These are phyloP conservation scores for Podila epicladia DNA, from an alignment of 192 early-diverging fungal species.

Conservation along the genomic window DNA sequence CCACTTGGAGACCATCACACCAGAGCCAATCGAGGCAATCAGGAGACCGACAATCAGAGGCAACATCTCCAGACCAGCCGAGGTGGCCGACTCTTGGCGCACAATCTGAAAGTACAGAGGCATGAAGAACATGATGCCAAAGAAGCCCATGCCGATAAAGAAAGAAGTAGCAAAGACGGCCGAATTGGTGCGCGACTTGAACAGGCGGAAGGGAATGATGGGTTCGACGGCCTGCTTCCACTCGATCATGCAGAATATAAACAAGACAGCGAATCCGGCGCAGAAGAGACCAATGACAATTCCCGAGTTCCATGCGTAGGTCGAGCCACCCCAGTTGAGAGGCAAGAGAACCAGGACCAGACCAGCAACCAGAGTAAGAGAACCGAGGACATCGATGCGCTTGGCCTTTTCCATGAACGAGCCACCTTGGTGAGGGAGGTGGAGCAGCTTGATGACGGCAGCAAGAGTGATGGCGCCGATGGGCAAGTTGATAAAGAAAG, in stretches of 20 bases:
- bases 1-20: constrained; percentile 66
- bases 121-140: constrained; percentile 72
- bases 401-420: constrained; percentile 62
- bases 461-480: constrained; percentile 61
- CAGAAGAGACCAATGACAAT: constrained; percentile 64
- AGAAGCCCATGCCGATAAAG: constrained; percentile 56
- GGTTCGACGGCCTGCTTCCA: constrained; percentile 71
- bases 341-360: constrained; percentile 71
- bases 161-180: constrained; percentile 56
- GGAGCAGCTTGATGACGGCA: constrained; percentile 58
- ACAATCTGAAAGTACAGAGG: constrained; percentile 78
- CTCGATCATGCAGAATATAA: constrained; percentile 71
- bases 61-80: constrained; percentile 76
- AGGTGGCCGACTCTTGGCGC: constrained; percentile 59
- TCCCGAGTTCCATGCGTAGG: constrained; percentile 73
- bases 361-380: constrained; percentile 58
- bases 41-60: constrained; percentile 76
- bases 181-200: constrained; percentile 56
- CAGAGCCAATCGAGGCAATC: constrained; percentile 68
- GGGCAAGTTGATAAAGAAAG: constrained; percentile 69
- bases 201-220: constrained; percentile 72
- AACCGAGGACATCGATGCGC: constrained; percentile 74
- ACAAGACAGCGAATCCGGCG: constrained; percentile 57
- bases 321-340: constrained; percentile 76
- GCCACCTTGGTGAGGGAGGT: constrained; percentile 62